Base-by-base conservation (phyloP, 2,329 filamentous ascomycete species). In the Cladosporium sp. region DNA sequence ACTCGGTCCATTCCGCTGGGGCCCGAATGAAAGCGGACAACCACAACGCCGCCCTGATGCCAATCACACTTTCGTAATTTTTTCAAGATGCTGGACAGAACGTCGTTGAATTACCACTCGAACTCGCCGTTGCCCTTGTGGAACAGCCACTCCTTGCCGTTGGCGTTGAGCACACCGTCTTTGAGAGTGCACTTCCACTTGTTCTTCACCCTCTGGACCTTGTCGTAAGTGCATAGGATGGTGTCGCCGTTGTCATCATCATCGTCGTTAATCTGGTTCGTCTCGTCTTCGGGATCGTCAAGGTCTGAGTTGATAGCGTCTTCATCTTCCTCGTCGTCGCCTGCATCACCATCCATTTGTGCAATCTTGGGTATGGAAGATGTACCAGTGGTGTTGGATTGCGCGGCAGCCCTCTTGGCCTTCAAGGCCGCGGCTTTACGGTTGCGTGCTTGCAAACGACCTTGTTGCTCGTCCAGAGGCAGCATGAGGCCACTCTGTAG, bases 171-270 rank as follows among this genome's bases (percentile, higher is more conserved):
- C 21, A 99, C 91, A 23, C 95, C 95, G 74, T 99, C 95, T 82
- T 98, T 98, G 69, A 99, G 88, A 1, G 92, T 93, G 80, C 95
- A 99, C 91, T 99, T 99, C 91, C 91, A 81, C 74, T 76, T 99
- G 82, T 98, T 99, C 88, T 99, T 99, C 74, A 98, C 95, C 57
- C 95, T 87, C 80, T 98, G 94, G 11, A 99, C 95, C 83, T 99
- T 99, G 83, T 99, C 95, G 77, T 99, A 99, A 77, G 96, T 97
- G 83, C 95, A 99, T 48, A 99, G 88, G 91, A 99, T 98, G 70
- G 91, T 86, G 39, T 89, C 87, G 51, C 96, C 93, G 67, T 96
- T 92, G 16, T 93, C 91, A 59, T 95, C 93, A 36, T 95, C 92
- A 26, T 94, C 91, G 26, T 95, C 92, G 21, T 77, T 75, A 59